phyloP scores from a whole-genome alignment of 2,329 filamentous ascomycete genomes.

The Sarocladium kiliense region DNA sequence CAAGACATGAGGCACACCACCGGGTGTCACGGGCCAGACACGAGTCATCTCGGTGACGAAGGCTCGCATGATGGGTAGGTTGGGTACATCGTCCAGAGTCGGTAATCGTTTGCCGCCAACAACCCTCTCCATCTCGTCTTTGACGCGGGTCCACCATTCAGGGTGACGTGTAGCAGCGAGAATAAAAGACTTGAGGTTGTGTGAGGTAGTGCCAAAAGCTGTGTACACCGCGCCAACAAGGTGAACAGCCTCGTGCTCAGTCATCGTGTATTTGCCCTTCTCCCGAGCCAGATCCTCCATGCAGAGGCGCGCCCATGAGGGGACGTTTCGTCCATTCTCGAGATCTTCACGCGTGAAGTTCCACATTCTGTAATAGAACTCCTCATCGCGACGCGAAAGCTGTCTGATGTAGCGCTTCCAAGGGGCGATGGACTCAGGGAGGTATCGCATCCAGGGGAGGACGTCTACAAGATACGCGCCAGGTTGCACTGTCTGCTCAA shows the following conservation, averaged over 20 bases:
- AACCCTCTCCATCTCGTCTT: slow-evolving; percentile 34
- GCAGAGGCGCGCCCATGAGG: slow-evolving; percentile 9
- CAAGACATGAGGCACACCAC: slow-evolving; percentile 44
- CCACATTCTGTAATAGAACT: slow-evolving; percentile 5
- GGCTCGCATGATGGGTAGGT: slow-evolving; percentile 32
- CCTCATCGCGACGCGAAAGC: not conserved
- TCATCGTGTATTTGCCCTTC: slow-evolving; percentile 9
- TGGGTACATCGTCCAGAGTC: slow-evolving; percentile 27
- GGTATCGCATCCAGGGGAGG: slow-evolving; percentile 1
- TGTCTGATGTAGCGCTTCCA: slow-evolving; percentile 3
- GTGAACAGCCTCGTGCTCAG: slow-evolving; percentile 21
- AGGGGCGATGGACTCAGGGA: slow-evolving; percentile 1
- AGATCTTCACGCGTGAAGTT: slow-evolving; percentile 4
- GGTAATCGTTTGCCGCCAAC: slow-evolving; percentile 29
- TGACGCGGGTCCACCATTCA: slow-evolving; percentile 26
- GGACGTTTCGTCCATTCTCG: slow-evolving; percentile 2
- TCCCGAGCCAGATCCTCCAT: slow-evolving; percentile 4
- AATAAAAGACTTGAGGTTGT: slow-evolving; percentile 21
- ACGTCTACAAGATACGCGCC: slow-evolving; percentile 5
- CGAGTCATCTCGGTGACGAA: slow-evolving; percentile 40
- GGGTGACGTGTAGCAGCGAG: slow-evolving; percentile 25
- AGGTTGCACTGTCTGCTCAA: not conserved
- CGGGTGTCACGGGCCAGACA: slow-evolving; percentile 38
- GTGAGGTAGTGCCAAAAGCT: slow-evolving; percentile 27
- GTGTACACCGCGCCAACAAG: slow-evolving; percentile 25